Evolutionary conservation across 2,329 filamentous ascomycete genomes (phyloP).

Genomic region (Teratosphaeria epicoccoides): DNA sequence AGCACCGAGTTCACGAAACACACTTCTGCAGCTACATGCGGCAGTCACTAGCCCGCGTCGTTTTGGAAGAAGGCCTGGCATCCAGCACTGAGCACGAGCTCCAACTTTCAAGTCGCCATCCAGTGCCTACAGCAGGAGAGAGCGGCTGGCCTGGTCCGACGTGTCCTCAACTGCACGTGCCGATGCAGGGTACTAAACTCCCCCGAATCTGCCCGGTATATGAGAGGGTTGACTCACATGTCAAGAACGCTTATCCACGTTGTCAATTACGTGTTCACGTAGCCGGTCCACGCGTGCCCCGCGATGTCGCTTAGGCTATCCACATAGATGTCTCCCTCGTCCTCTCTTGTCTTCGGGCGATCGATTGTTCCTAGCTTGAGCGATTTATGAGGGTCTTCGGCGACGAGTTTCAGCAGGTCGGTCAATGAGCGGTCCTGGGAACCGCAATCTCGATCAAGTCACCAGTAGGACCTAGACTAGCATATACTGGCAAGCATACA

Average conservation of each 20-base stretch:
- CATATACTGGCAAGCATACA: not conserved
- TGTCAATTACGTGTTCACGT: not conserved
- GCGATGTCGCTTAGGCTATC: not conserved
- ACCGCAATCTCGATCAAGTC: not conserved
- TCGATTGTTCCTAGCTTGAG: not conserved
- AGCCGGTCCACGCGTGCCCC: not conserved
- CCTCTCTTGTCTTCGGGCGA: not conserved
- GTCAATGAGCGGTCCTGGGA: not conserved
- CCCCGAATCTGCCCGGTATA: not conserved
- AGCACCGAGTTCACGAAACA: not conserved
- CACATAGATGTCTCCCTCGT: not conserved
- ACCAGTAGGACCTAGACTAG: not conserved
- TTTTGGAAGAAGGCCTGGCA: not conserved
- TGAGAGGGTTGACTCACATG: not conserved
- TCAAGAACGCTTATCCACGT: not conserved
- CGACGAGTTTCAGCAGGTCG: not conserved
- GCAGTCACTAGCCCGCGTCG: not conserved
- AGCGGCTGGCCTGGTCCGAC: not conserved
- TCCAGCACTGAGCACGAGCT: not conserved
- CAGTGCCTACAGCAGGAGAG: not conserved
- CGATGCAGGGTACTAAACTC: not conserved
- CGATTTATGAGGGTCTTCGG: not conserved
- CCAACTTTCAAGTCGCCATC: not conserved
- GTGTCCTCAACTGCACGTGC: not conserved
- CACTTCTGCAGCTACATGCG: not conserved